Percentiles rank a stretch among this genome's conserved stretches.
Evolutionary conservation across 208 protist species (phyloP).

Genomic region (Leptomonas pyrrhocoris): DNA sequence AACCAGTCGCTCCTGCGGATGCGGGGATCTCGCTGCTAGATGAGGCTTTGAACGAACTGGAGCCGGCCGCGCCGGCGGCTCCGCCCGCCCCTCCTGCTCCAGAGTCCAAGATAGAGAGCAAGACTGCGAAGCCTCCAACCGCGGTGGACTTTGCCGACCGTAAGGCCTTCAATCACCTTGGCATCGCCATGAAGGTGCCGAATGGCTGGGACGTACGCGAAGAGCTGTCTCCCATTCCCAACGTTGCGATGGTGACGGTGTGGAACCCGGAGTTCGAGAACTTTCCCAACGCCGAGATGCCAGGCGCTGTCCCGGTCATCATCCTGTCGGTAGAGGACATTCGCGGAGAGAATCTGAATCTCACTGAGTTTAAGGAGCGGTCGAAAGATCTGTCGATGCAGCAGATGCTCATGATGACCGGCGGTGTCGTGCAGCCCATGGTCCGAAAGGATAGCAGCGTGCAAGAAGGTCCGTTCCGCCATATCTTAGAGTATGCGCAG

Average conservation of each 20-base stretch:
- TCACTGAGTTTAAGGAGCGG: conserved; percentile 79
- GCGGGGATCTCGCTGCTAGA: conserved; percentile 26
- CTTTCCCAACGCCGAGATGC: conserved; percentile 39
- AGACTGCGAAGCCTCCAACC: not conserved
- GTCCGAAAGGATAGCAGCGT: conserved; percentile 56
- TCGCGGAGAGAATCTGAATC: conserved; percentile 68
- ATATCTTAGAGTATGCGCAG: conserved; percentile 68
- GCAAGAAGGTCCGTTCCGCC: conserved; percentile 61
- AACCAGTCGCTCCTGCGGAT: conserved; percentile 1
- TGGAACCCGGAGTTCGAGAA: conserved; percentile 69
- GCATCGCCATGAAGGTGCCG: conserved; percentile 58
- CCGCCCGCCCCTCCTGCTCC: not conserved
- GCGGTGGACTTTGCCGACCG: conserved; percentile 14
- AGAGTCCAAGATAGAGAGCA: not conserved
- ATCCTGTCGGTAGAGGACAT: conserved; percentile 81
- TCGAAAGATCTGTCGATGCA: conserved; percentile 70
- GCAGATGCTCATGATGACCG: conserved; percentile 87
- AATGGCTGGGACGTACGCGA: conserved; percentile 68
- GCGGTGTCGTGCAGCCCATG: conserved; percentile 60
- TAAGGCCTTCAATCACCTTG: conserved; percentile 44
- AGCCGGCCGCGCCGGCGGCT: conserved; percentile 1
- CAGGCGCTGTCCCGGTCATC: conserved; percentile 65
- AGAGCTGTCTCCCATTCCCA: conserved; percentile 75
- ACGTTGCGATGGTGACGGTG: conserved; percentile 80
- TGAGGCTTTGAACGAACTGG: conserved; percentile 32